Percentiles rank a stretch among this genome's conserved stretches.
Evolutionary conservation across 2,329 filamentous ascomycete genomes (phyloP).

Genomic region (Colletotrichum lupini): DNA sequence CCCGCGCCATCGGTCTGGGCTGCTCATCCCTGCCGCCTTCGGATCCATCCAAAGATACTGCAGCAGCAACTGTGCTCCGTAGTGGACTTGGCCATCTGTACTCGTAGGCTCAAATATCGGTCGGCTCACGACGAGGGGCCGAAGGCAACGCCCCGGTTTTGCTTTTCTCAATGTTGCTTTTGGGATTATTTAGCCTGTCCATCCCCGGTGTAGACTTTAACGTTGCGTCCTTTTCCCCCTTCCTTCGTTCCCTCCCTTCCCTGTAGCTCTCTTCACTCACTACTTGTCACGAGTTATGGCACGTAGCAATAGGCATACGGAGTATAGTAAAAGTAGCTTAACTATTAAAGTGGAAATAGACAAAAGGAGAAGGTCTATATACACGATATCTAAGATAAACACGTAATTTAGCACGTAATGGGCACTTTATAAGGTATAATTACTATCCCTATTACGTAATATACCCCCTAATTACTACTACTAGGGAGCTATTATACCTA

Average conservation of each 20-base stretch:
- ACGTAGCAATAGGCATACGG: too few relatives aligned
- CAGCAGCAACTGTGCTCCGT: not conserved
- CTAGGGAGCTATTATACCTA: too few relatives aligned
- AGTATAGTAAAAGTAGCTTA: too few relatives aligned
- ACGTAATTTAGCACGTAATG: too few relatives aligned
- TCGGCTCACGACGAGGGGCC: constrained; percentile 18
- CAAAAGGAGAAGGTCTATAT: too few relatives aligned
- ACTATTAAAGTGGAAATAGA: too few relatives aligned
- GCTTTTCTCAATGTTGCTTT: not conserved
- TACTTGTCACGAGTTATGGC: too few relatives aligned
- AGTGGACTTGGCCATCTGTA: too few relatives aligned
- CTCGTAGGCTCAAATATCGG: not conserved
- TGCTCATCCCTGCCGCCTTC: constrained; percentile 22
- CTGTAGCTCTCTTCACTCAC: not conserved
- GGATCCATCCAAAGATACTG: constrained; percentile 25
- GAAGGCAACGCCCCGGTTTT: constrained; percentile 7
- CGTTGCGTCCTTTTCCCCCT: not conserved
- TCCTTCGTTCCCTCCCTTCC: not conserved
- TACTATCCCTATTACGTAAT: too few relatives aligned
- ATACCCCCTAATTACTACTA: too few relatives aligned
- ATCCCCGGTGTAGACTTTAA: constrained; percentile 16
- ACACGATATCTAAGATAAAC: too few relatives aligned
- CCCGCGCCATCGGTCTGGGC: constrained; percentile 24
- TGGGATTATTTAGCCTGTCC: constrained; percentile 31
- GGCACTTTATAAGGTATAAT: too few relatives aligned